These are phyloP conservation scores for Oropetium thomaeum DNA, from an alignment of 176 grass and related monocot species.

Conservation along the genomic window DNA sequence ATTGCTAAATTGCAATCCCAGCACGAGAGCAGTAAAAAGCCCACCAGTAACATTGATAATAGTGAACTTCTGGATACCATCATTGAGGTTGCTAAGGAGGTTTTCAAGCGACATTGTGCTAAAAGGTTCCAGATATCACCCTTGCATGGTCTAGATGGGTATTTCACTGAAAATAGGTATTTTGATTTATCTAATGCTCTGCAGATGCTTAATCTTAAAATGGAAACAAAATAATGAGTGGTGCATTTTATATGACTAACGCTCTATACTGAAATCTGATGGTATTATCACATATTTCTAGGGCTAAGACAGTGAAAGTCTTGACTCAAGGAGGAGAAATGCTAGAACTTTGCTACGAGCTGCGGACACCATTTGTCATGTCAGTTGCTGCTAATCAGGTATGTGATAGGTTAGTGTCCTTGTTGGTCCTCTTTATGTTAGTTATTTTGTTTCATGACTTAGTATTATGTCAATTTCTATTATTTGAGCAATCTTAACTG, in stretches of 20 bases:
- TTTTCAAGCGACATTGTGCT: constrained; percentile 90
- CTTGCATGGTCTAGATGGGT: constrained; percentile 55
- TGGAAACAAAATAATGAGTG: constrained; percentile 13
- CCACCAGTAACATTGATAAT: constrained; percentile 51
- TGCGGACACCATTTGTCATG: constrained; percentile 76
- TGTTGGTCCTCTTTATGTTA: constrained; percentile 6
- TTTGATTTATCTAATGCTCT: constrained; percentile 22
- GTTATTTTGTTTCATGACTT: background rate
- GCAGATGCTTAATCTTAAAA: constrained; percentile 23
- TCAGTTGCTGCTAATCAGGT: constrained; percentile 76
- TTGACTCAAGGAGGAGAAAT: constrained; percentile 94
- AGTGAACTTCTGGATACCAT: constrained; percentile 74
- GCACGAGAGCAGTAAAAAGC: constrained; percentile 53
- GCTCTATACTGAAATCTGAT: constrained; percentile 5
- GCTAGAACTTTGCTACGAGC: constrained; percentile 91
- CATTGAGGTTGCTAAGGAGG: constrained; percentile 86
- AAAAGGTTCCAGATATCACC: constrained; percentile 88
- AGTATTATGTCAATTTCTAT: background rate
- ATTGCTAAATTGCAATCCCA: constrained; percentile 59
- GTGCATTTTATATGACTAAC: background rate
- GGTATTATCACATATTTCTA: constrained; percentile 32
- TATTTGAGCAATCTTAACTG: background rate
- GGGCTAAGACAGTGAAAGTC: constrained; percentile 84
- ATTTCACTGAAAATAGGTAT: constrained; percentile 65
- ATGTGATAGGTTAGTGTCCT: constrained; percentile 7